Evolutionary conservation across 352 stramenopile genomes (phyloP), one percentile per base, ranked within the genome.

Genomic region (Globisporangium emineosum): DNA sequence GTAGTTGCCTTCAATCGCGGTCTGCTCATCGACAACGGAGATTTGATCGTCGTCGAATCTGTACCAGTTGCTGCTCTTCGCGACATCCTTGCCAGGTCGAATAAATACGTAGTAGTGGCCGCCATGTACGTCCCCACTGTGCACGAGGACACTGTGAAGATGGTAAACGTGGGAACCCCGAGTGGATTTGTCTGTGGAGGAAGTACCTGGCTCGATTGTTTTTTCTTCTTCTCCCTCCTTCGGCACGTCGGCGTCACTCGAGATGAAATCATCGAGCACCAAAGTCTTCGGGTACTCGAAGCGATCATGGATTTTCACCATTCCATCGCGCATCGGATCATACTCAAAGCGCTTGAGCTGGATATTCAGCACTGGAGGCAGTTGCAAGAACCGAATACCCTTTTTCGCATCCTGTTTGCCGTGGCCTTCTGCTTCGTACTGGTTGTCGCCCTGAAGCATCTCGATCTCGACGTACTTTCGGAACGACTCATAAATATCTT

Each of bases 261-360:
- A 78, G 1, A 87, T 56, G 30, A 94, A 94, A 33, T 88, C 78
- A 52, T 92, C 81, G 2, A 96, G 64, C 2, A 90, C 71, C 5
- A 96, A 70, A 12, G 70, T 86, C 59, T 88, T 94, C 0, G 88
- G 83, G 64, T 87, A 96, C 55, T 90, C 86, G 58, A 96, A 96
- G 10, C 88, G 86, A 64, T 96, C 88, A 58, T 96, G 88, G 58
- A 96, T 88, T 71, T 96, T 96, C 21, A 94, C 83, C 88, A 96
- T 96, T 0, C 86, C 81, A 57, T 94, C 88, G 8, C 85, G 86
- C 73, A 94, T 77, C 0, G 86, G 73, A 35, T 96, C 88, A 66
- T 94, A 96, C 62, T 96, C 88, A 62, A 93, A 96, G 13, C 93
- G 78, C 67, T 98, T 97, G 1, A 98, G 75, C 60, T 98, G 93